Base-by-base conservation (phyloP, 805 yeast species). In the Zygoascus ofunaensis region DNA sequence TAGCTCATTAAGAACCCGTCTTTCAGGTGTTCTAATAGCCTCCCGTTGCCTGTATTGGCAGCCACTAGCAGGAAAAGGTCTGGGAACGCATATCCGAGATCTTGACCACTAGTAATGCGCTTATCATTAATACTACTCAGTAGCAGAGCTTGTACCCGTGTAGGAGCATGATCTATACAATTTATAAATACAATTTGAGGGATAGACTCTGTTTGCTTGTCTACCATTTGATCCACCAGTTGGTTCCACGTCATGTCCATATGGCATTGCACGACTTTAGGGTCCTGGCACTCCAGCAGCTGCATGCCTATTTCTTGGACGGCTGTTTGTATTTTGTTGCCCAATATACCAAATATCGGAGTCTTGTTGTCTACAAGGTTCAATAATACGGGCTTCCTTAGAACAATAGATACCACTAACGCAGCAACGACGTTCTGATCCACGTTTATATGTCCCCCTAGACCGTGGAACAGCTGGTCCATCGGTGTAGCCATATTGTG, bases 361-460 rank as follows among this genome's bases (percentile, higher is more conserved):
- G 7, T n/a, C 8, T 23, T 21, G 24, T 37, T 20, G n/a, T 37
- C 10, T 3, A 23, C 14, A 5, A n/a, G 18, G 14, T 22, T 26
- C 7, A 37, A 5, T n/a, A 37, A 24, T 12, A 51, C 19, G 24
- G 43, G 41, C n/a, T 43, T 42, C 5, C 22, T 23, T 8, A 36
- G 42, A 12, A 39, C 45, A 2, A 44, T 35, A 5, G 48, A 46
- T 3, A 49, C 33, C 8, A 49, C 21, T 17, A 51, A 21, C 3
- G 51, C 52, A 3, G 46, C 46, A 35, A 51, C 28, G 19, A 51
- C 34, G 36, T 51, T 42, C 34, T 30, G 39, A 37, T 51, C 49
- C 5, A 45, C 37, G 12, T 26, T 7, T 8, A 26, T 12, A 26
- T 26, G 7, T 26, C 10, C 12, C 30, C 30, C 30, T 26, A 26